Evolutionary conservation across 495 filamentous ascomycete genomes (phyloP).

Genomic region (Immersiella caudata): DNA sequence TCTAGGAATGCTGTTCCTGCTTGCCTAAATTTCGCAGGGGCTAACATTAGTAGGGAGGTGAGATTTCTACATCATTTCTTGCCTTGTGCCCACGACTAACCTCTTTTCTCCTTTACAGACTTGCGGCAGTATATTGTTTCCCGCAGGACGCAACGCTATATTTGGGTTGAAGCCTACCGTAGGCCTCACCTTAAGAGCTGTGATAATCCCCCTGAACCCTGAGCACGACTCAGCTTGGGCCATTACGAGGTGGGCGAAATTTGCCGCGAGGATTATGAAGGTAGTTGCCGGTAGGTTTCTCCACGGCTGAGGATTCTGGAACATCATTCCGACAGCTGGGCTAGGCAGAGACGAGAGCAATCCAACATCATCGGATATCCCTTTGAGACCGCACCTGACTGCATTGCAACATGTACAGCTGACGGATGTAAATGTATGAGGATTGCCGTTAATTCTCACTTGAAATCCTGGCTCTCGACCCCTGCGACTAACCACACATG

Average conservation of each 20-base stretch:
- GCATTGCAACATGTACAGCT: not conserved
- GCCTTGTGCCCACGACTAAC: too few species aligned
- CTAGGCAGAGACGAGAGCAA: not conserved
- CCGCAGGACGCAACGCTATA: not conserved
- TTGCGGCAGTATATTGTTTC: conserved; percentile 4
- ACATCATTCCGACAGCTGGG: not conserved
- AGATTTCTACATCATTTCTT: too few species aligned
- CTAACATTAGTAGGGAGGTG: not conserved
- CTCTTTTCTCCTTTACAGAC: too few species aligned
- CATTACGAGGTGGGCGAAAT: conserved; percentile 1
- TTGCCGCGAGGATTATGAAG: not conserved
- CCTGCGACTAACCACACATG: too few species aligned
- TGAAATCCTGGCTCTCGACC: not conserved
- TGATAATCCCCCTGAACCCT: not conserved
- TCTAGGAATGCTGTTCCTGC: not conserved
- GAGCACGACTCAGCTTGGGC: not conserved
- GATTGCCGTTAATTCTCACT: too few species aligned
- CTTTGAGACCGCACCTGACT: conserved; percentile 1
- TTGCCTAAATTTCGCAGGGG: not conserved
- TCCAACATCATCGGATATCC: not conserved
- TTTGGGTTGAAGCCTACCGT: not conserved
- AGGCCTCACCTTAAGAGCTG: not conserved
- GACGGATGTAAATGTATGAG: not conserved
- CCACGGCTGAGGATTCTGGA: too few species aligned
- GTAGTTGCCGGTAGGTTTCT: not conserved